These are phyloP conservation scores for Amorphotheca resinae DNA, from an alignment of 495 filamentous ascomycete species.

Conservation along the genomic window DNA sequence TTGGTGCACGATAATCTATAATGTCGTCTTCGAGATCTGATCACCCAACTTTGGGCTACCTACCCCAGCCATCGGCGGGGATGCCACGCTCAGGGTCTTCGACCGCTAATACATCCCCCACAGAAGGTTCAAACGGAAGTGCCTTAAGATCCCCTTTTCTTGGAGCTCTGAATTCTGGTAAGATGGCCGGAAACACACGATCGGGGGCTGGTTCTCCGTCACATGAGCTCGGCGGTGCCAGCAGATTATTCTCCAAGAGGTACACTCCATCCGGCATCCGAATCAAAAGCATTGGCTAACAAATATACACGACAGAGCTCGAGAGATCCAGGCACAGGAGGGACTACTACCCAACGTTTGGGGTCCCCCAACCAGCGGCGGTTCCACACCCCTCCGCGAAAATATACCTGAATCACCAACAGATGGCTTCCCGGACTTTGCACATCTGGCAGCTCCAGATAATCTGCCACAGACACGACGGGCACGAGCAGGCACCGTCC, in stretches of 20 bases:
- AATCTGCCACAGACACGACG: constrained; percentile 40
- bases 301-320: constrained; percentile 44
- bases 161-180: constrained; percentile 48
- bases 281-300: neutral
- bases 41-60: constrained; percentile 59
- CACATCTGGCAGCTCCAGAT: constrained; percentile 47
- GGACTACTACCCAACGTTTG: constrained; percentile 69
- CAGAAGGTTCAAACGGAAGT: constrained; percentile 59
- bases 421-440: constrained; percentile 88
- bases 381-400: constrained; percentile 91
- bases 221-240: constrained; percentile 68
- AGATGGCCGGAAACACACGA: constrained; percentile 62
- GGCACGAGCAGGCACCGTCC: constrained; percentile 89
- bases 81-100: constrained; percentile 76
- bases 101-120: constrained; percentile 76
- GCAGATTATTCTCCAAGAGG: constrained; percentile 80
- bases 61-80: constrained; percentile 41
- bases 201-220: constrained; percentile 94
- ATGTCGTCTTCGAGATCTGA: constrained; percentile 89
- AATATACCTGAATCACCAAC: constrained; percentile 96
- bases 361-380: constrained; percentile 90
- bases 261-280: too few relatives aligned
- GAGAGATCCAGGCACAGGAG: constrained; percentile 97
- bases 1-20: constrained; percentile 51
- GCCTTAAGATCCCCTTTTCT: constrained; percentile 64